Percentiles rank a stretch among this genome's conserved stretches.
phyloP scores from a whole-genome alignment of 2,329 filamentous ascomycete genomes.

The Thielaviopsis ethacetica region DNA sequence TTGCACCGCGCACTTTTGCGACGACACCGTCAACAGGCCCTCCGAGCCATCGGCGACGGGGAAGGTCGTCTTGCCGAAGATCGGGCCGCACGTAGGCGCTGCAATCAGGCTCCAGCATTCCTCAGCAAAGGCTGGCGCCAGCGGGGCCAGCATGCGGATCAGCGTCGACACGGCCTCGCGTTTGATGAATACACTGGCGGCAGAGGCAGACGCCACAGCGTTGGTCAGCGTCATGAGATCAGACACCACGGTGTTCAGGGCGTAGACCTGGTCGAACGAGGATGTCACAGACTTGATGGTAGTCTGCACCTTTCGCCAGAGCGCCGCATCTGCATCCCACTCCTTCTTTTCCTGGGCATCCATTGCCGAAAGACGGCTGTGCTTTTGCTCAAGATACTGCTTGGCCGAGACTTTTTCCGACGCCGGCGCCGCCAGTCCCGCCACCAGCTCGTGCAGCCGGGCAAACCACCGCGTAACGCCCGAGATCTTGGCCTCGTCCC shows the following conservation, averaged over 20 bases:
- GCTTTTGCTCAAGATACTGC: slow-evolving; percentile 23
- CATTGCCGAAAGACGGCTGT: slow-evolving; percentile 18
- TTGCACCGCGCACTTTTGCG: slow-evolving; percentile 50
- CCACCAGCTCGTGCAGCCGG: slow-evolving; percentile 45
- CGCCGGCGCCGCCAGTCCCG: slow-evolving; percentile 11
- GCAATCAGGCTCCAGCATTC: slow-evolving; percentile 57
- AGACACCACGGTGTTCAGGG: slow-evolving; percentile 70
- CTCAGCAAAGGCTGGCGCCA: slow-evolving; percentile 65
- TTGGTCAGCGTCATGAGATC: slow-evolving; percentile 75
- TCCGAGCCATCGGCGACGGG: slow-evolving; percentile 36
- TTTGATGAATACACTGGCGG: slow-evolving; percentile 25
- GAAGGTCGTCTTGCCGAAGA: slow-evolving; percentile 36
- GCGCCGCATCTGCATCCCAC: slow-evolving; percentile 30
- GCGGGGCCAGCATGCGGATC: slow-evolving; percentile 58
- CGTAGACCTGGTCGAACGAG: slow-evolving; percentile 54
- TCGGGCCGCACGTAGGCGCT: slow-evolving; percentile 20
- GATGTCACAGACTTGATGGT: slow-evolving; percentile 50
- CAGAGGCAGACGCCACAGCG: slow-evolving; percentile 30
- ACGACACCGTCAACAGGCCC: slow-evolving; percentile 17
- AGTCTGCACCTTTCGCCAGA: slow-evolving; percentile 52
- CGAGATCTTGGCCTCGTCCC: slow-evolving; percentile 69
- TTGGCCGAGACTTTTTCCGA: slow-evolving; percentile 15
- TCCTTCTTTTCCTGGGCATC: slow-evolving; percentile 19
- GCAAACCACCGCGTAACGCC: slow-evolving; percentile 70
- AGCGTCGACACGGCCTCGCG: slow-evolving; percentile 37